Conservation (phyloP, 495 filamentous ascomycete species). For the Penicillium robsamsonii region DNA sequence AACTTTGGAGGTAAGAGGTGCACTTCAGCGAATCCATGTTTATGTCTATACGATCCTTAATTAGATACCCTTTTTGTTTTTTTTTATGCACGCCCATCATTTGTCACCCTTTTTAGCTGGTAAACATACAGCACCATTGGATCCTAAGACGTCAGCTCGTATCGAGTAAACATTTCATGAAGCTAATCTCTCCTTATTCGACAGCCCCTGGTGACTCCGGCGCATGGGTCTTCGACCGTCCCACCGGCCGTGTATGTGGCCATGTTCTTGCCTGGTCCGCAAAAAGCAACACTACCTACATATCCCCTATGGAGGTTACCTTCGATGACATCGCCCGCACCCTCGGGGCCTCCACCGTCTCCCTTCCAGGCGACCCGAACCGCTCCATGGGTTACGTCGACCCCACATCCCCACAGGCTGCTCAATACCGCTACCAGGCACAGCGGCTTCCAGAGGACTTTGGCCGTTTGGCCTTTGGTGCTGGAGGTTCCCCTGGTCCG, state of each 20-base stretch:
- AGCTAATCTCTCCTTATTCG: constrained; percentile 21
- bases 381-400: constrained; percentile 27
- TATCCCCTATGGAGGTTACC: constrained; percentile 90
- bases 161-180: constrained; percentile 23
- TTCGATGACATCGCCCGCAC: constrained; percentile 80
- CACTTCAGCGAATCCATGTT: constrained; percentile 24
- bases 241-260: constrained; percentile 75
- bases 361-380: constrained; percentile 37
- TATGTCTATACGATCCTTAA: constrained; percentile 31
- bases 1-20: constrained; percentile 60
- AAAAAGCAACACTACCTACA: constrained; percentile 74
- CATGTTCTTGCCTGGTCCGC: constrained; percentile 86
- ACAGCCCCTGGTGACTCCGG: constrained; percentile 84
- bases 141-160: constrained; percentile 13
- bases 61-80: constrained; percentile 33
- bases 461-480: constrained; percentile 19
- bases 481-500: constrained; percentile 6
- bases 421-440: constrained; percentile 23
- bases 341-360: constrained; percentile 49
- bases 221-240: constrained; percentile 87
- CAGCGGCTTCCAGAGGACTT: constrained; percentile 41
- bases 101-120: constrained; percentile 13
- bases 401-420: constrained; percentile 11
- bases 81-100: constrained; percentile 12
- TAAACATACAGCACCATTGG: constrained; percentile 18